Percentiles rank a stretch among this genome's conserved stretches.
phyloP scores from a whole-genome alignment of 768 basidiomycete genomes.

The Agrocybe praecox region DNA sequence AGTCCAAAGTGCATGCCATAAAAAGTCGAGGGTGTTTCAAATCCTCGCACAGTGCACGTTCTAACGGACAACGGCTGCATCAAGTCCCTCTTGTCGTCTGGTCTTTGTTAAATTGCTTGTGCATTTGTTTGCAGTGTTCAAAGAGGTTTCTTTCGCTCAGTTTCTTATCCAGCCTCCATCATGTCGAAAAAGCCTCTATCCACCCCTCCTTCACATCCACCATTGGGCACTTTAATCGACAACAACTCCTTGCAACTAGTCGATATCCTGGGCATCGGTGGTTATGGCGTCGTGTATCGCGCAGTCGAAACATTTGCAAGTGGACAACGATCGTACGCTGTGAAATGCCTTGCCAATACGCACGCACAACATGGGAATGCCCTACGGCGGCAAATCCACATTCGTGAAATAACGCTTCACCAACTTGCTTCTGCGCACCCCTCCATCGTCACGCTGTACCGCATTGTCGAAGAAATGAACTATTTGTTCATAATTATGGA shows the following conservation, averaged over 20 bases:
- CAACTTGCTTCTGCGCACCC: conserved; percentile 75
- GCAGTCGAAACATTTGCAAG: conserved; percentile 65
- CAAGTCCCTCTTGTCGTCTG: conserved; percentile 3
- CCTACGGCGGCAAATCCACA: conserved; percentile 73
- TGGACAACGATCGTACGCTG: conserved; percentile 69
- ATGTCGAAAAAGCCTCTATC: conserved; percentile 23
- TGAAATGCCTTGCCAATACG: conserved; percentile 83
- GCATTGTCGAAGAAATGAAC: conserved; percentile 80
- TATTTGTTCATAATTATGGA: conserved; percentile 94
- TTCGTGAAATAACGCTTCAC: conserved; percentile 86
- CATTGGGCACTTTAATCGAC: conserved; percentile 83
- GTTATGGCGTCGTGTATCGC: conserved; percentile 94
- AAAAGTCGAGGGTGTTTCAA: conserved; percentile 22
- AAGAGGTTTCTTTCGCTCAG: conserved; percentile 10
- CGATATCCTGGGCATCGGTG: conserved; percentile 88
- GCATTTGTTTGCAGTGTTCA: background rate
- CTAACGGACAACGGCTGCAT: conserved; percentile 15
- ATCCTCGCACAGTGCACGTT: conserved; percentile 26
- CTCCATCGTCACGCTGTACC: conserved; percentile 86
- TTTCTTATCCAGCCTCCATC: conserved; percentile 7
- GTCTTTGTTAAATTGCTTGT: conserved; percentile 11
- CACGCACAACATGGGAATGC: conserved; percentile 31
- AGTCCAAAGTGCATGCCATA: conserved; percentile 8
- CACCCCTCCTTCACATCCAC: conserved; percentile 37
- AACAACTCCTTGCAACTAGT: conserved; percentile 79